phyloP scores from a whole-genome alignment of 2,329 filamentous ascomycete species.

The Teratosphaeria gauchensis region DNA sequence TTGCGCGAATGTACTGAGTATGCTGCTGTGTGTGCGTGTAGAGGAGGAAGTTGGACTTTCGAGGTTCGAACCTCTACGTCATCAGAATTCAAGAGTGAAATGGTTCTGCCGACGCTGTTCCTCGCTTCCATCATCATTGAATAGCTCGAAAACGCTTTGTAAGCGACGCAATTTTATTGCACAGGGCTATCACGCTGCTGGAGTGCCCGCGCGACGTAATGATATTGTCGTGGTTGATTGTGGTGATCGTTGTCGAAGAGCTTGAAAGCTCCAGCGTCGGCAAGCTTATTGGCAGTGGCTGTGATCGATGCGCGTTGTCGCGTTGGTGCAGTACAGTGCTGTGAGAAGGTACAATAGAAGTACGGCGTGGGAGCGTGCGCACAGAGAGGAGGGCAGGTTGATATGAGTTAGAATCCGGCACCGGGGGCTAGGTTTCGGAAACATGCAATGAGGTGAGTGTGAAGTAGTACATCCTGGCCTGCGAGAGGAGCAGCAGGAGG shows the following conservation, averaged over 20 bases:
- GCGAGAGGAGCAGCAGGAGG: neutral
- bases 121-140: constrained; percentile 40
- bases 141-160: constrained; percentile 4
- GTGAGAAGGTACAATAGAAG: neutral
- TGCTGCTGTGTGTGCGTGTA: constrained; percentile 12
- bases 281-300: neutral
- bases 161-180: neutral
- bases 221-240: neutral
- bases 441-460: neutral
- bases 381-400: neutral
- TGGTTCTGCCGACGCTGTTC: constrained; percentile 40
- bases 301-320: neutral
- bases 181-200: neutral
- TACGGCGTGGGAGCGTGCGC: neutral
- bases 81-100: constrained; percentile 42
- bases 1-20: constrained; percentile 23
- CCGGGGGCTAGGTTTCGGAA: neutral
- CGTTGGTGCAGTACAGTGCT: neutral
- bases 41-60: constrained; percentile 16
- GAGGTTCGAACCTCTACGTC: constrained; percentile 13
- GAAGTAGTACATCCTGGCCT: neutral
- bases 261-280: neutral
- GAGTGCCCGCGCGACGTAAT: neutral
- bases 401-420: neutral
- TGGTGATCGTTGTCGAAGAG: neutral